Conservation (phyloP, 1,139 yeast species). For the Taphrina pruni region DNA sequence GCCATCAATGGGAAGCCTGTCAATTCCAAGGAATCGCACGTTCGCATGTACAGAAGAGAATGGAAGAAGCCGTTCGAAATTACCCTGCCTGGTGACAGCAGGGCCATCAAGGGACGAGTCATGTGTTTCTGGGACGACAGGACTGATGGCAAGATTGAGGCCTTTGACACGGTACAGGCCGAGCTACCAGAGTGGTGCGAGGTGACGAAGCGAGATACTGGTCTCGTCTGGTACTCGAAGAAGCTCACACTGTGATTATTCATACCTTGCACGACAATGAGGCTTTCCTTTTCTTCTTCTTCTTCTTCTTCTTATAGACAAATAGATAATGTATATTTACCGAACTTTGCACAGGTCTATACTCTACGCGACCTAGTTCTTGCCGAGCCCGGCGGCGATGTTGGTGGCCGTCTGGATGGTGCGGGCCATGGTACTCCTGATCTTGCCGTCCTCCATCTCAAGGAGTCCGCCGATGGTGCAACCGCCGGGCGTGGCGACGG, state of each 20-base stretch:
- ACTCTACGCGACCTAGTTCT: conserved; percentile 37
- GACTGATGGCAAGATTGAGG: conserved; percentile 38
- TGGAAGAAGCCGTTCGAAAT: conserved; percentile 29
- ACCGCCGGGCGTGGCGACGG: conserved; percentile 97
- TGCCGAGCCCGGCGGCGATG: conserved; percentile 79
- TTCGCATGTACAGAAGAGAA: conserved; percentile 39
- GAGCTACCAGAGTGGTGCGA: conserved; percentile 40
- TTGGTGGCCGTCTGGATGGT: conserved; percentile 90
- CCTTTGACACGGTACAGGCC: conserved; percentile 35
- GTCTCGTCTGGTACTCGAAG: conserved; percentile 34
- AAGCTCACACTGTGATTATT: conserved; percentile 8
- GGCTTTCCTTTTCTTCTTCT: not conserved
- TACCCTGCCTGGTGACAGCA: conserved; percentile 3
- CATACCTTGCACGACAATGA: no score
- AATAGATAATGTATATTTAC: conserved; percentile 11
- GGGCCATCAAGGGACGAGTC: conserved; percentile 29
- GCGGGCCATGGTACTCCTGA: conserved; percentile 82
- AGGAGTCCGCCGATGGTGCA: conserved; percentile 95
- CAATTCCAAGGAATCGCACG: conserved; percentile 15
- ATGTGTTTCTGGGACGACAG: conserved; percentile 42
- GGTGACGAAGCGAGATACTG: conserved; percentile 40
- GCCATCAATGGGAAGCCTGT: conserved; percentile 27
- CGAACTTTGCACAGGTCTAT: not conserved
- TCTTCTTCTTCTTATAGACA: not conserved
- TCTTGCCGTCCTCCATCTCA: conserved; percentile 89